phyloP scores from a whole-genome alignment of 768 basidiomycete species.

The Lactarius pseudohatsudake region DNA sequence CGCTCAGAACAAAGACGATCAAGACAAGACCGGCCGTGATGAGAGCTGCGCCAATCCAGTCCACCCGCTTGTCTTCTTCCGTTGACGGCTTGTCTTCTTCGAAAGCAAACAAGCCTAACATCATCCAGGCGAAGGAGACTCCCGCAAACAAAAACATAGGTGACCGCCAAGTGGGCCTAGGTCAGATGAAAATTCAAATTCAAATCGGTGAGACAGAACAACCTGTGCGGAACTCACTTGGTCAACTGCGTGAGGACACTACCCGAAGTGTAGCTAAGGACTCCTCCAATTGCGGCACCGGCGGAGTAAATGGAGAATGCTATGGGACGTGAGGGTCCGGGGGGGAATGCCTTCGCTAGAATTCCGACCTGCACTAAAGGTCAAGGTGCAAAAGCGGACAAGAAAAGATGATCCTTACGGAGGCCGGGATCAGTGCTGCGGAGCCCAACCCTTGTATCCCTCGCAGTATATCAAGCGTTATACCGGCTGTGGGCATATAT shows the following conservation, averaged over 20 bases:
- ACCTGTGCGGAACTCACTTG: slow-evolving; percentile 10
- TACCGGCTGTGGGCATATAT: slow-evolving; percentile 42
- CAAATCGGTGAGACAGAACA: too few species aligned
- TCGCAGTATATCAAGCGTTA: slow-evolving; percentile 67
- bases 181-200: not conserved
- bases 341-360: slow-evolving; percentile 75
- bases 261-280: slow-evolving; percentile 66
- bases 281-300: slow-evolving; percentile 80
- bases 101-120: slow-evolving; percentile 59
- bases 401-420: slow-evolving; percentile 43
- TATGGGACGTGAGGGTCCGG: slow-evolving; percentile 60
- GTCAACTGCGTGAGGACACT: slow-evolving; percentile 55
- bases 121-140: slow-evolving; percentile 49
- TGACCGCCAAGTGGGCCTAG: slow-evolving; percentile 60
- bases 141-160: slow-evolving; percentile 61
- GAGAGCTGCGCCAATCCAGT: slow-evolving; percentile 75
- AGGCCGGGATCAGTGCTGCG: slow-evolving; percentile 72
- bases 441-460: slow-evolving; percentile 80
- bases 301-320: slow-evolving; percentile 86
- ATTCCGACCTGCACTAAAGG: slow-evolving; percentile 62
- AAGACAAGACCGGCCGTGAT: slow-evolving; percentile 66
- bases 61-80: slow-evolving; percentile 48
- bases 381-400: slow-evolving; percentile 13
- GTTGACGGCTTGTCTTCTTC: slow-evolving; percentile 50
- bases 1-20: slow-evolving; percentile 70